Evolutionary conservation across 495 filamentous ascomycete genomes (phyloP).

Genomic region (Coniosporium apollinis): DNA sequence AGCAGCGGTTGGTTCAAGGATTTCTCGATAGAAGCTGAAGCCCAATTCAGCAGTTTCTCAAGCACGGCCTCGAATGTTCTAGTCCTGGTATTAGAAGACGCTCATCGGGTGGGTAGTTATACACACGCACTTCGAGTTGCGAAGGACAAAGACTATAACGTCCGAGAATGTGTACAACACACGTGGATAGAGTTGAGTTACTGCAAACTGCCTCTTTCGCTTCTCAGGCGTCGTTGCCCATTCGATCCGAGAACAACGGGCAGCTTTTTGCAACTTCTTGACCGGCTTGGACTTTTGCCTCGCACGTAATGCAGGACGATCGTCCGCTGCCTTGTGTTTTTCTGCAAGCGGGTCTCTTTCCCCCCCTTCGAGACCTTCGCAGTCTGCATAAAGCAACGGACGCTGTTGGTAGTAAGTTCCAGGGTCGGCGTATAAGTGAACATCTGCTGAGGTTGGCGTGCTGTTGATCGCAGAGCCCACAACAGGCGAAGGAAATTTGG

Average conservation of each 20-base stretch:
- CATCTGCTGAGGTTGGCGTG: constrained; percentile 42
- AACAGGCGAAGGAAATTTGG: constrained; percentile 18
- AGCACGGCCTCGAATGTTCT: constrained; percentile 16
- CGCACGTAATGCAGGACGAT: too few relatives aligned
- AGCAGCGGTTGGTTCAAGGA: constrained; percentile 38
- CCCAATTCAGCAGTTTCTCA: constrained; percentile 29
- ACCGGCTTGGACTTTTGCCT: background rate
- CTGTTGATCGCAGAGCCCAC: constrained; percentile 24
- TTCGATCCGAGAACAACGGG: constrained; percentile 2
- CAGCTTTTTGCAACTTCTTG: background rate
- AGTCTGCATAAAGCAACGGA: constrained; percentile 41
- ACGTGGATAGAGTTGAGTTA: constrained; percentile 34
- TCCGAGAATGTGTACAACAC: constrained; percentile 29
- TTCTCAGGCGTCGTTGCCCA: constrained; percentile 30
- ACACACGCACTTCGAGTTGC: constrained; percentile 9
- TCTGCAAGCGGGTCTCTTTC: constrained; percentile 28
- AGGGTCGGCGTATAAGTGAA: constrained; percentile 48
- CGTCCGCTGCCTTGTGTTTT: too few relatives aligned
- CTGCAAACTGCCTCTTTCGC: constrained; percentile 25
- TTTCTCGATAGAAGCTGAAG: constrained; percentile 27
- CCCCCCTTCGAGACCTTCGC: constrained; percentile 37
- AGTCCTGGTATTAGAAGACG: background rate
- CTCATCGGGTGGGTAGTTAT: background rate
- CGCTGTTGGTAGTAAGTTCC: constrained; percentile 24
- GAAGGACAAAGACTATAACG: constrained; percentile 20